Conservation (phyloP, 495 filamentous ascomycete genomes). For the Podospora didyma region DNA sequence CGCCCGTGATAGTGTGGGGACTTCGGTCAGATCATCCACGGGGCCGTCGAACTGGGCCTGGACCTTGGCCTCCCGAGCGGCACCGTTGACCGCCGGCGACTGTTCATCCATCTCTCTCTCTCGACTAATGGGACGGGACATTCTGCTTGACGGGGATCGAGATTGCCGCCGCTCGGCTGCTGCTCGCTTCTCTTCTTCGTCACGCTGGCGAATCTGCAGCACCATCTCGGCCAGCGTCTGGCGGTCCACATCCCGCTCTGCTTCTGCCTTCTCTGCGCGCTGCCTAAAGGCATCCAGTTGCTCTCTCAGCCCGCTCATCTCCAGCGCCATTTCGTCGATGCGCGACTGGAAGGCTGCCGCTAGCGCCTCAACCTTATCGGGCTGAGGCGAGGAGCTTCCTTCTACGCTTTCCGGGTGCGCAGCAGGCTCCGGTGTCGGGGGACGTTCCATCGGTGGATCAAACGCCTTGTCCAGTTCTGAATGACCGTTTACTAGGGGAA, state of each 20-base stretch:
- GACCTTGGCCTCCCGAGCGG: background rate
- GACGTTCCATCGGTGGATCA: slow-evolving; percentile 34
- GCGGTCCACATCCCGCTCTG: slow-evolving; percentile 60
- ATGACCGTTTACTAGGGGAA: slow-evolving; percentile 27
- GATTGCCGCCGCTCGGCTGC: slow-evolving; percentile 27
- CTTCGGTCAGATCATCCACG: slow-evolving; percentile 16
- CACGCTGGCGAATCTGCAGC: slow-evolving; percentile 67
- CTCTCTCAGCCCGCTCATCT: slow-evolving; percentile 78
- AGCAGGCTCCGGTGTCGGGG: slow-evolving; percentile 14
- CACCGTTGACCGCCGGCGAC: slow-evolving; percentile 11
- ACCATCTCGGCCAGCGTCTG: slow-evolving; percentile 87
- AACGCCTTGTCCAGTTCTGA: slow-evolving; percentile 34
- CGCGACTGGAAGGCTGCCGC: slow-evolving; percentile 61
- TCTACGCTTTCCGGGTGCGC: slow-evolving; percentile 17
- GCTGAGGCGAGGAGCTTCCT: slow-evolving; percentile 32
- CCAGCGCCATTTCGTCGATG: slow-evolving; percentile 72
- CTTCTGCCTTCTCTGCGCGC: slow-evolving; percentile 75
- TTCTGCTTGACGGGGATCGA: slow-evolving; percentile 13
- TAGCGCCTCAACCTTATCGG: slow-evolving; percentile 39
- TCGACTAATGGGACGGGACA: slow-evolving; percentile 7
- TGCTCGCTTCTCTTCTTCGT: slow-evolving; percentile 42
- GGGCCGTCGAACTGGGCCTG: slow-evolving; percentile 8
- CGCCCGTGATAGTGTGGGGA: slow-evolving; percentile 33
- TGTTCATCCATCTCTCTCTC: slow-evolving; percentile 7
- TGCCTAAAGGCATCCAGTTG: slow-evolving; percentile 74